Conservation (phyloP, 2,329 filamentous ascomycete species). For the Fusarium protoensiforme region DNA sequence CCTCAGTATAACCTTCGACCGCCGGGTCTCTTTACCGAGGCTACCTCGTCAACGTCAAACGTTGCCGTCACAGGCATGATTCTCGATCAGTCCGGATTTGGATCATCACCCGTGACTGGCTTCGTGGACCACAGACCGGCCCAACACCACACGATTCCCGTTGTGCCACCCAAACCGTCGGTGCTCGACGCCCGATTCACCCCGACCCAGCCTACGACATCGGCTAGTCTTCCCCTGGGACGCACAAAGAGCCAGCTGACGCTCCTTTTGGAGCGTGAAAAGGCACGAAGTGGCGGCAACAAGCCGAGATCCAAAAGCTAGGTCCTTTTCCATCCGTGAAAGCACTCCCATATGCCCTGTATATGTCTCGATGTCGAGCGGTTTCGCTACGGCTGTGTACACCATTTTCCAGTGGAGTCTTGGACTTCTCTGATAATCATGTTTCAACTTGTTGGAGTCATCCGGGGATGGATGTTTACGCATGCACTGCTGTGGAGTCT, state of each 20-base stretch:
- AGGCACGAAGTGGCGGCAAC: slow-evolving; percentile 47
- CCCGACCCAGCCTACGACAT: slow-evolving; percentile 61
- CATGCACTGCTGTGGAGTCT: slow-evolving; percentile 18
- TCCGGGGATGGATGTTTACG: not conserved
- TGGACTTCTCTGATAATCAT: slow-evolving; percentile 1
- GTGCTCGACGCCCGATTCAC: slow-evolving; percentile 54
- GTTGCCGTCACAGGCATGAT: slow-evolving; percentile 57
- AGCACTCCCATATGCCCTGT: not conserved
- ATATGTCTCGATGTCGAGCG: slow-evolving; percentile 12
- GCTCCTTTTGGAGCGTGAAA: slow-evolving; percentile 66
- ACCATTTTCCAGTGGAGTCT: not conserved
- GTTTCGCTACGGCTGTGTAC: slow-evolving; percentile 7
- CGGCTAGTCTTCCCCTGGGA: slow-evolving; percentile 61
- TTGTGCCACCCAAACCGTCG: slow-evolving; percentile 37
- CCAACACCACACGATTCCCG: slow-evolving; percentile 40
- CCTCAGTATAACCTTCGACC: slow-evolving; percentile 27
- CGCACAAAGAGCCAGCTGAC: slow-evolving; percentile 71
- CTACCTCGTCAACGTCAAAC: slow-evolving; percentile 54
- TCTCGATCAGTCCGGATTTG: slow-evolving; percentile 51
- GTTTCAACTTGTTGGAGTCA: not conserved
- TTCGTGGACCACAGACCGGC: slow-evolving; percentile 29
- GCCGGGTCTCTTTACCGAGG: slow-evolving; percentile 48
- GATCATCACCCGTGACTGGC: slow-evolving; percentile 45
- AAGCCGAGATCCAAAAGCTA: slow-evolving; percentile 43
- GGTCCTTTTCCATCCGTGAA: slow-evolving; percentile 21